Evolutionary conservation across 2,329 filamentous ascomycete genomes (phyloP).

Genomic region (Aspergillus fumigatiaffinis): DNA sequence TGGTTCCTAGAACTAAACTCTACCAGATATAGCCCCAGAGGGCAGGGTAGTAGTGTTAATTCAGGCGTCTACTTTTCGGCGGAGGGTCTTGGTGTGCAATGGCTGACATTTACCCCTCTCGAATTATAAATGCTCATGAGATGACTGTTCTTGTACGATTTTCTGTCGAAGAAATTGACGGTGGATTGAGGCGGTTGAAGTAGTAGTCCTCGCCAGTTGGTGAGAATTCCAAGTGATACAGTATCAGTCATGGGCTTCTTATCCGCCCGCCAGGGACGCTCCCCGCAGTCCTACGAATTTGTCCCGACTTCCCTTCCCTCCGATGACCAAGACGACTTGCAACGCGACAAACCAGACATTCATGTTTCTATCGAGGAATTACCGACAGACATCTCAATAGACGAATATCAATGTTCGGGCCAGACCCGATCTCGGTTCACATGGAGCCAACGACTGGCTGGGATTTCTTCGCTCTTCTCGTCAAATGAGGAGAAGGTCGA

Average conservation of each 20-base stretch:
- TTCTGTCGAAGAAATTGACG: not conserved
- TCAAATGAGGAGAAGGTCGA: conserved; percentile 2
- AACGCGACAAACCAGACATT: not conserved
- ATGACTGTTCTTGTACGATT: not conserved
- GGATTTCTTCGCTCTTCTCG: conserved; percentile 7
- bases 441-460: conserved; percentile 10
- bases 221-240: no score
- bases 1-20: no score
- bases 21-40: no score
- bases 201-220: not conserved
- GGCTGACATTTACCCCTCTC: not conserved
- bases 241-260: not conserved
- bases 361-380: not conserved
- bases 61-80: no score
- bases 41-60: no score
- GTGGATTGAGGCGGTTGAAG: not conserved
- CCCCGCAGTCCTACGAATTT: not conserved
- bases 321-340: not conserved
- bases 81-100: not conserved
- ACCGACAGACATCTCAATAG: not conserved
- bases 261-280: not conserved
- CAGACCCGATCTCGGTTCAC: not conserved
- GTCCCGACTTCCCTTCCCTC: not conserved
- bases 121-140: not conserved
- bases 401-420: not conserved